Evolutionary conservation across 495 filamentous ascomycete genomes (phyloP), one percentile per base, ranked within the genome.

Genomic region (Tuber umbilicatum): DNA sequence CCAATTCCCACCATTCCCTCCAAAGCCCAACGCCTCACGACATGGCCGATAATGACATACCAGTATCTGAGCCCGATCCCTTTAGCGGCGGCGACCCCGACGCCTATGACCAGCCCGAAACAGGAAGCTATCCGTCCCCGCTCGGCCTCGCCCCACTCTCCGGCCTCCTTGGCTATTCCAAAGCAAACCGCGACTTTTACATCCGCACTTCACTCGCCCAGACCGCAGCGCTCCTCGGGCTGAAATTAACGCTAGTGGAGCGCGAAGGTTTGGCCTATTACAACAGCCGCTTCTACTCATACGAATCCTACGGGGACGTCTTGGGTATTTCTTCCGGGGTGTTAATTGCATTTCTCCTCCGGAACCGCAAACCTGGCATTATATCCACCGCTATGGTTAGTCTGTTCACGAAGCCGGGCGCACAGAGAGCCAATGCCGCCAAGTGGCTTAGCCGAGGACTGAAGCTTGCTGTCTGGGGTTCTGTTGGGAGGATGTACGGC

Each of bases 281-380:
- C 69, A 64, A 78, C 41, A 38, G 68, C 31, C 45, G 78, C 21
- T 81, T 81, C 41, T 81, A 81, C 73, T 43, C 75, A 0, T 78
- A 81, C 55, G 75, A 81, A 39, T 78, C 80, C 21, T 77, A 76
- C 47, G 80, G 79, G 23, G 73, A 75, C 55, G 9, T 75, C 37
- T 21, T 75, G 5, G 79, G 80, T 10, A 74, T 71, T 35, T 9
- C 71, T 1, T 39, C 71, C 21, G 80, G 80, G 23, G 31, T 67
- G 0, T 19, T 73, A 0, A 47, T 81, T 31, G 75, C 73, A 14
- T 70, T 37, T 23, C 38, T 64, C 19, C 69, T 79, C 2, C 75
- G 69, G 0, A 45, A 74, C 27, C 77, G 72, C 31, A 73, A 45
- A 9, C 72, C 77, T 10, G 75, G 77, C 12, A 31, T 47, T 10